phyloP scores from a whole-genome alignment of 2,329 filamentous ascomycete species.

The Aureobasidium sp. region DNA sequence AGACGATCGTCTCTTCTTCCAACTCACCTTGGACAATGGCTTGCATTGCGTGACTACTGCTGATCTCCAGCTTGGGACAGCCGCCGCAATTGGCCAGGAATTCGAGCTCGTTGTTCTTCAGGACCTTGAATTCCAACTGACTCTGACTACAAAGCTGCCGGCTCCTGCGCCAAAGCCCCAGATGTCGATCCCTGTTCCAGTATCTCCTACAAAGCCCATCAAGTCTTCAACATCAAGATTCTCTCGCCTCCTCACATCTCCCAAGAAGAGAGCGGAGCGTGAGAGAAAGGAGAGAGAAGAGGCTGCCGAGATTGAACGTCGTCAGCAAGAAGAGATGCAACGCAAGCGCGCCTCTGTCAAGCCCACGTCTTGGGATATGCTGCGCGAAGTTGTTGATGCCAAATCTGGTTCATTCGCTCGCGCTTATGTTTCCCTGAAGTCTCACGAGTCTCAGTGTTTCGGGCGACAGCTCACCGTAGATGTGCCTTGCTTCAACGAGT shows the following conservation, averaged over 20 bases:
- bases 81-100: conserved; percentile 92
- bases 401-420: conserved; percentile 91
- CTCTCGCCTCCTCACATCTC: conserved; percentile 85
- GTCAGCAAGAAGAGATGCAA: conserved; percentile 26
- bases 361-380: conserved; percentile 74
- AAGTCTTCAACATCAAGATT: conserved; percentile 72
- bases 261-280: conserved; percentile 93
- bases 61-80: conserved; percentile 86
- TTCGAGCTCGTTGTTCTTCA: conserved; percentile 96
- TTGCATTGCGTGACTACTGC: conserved; percentile 96
- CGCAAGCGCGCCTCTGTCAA: conserved; percentile 53
- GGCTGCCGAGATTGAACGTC: conserved; percentile 53
- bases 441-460: conserved; percentile 82
- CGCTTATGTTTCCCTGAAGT: conserved; percentile 87
- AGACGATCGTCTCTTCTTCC: conserved; percentile 92
- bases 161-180: conserved; percentile 44
- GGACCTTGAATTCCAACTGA: conserved; percentile 97
- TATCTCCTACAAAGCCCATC: conserved; percentile 55
- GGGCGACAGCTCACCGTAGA: conserved; percentile 83
- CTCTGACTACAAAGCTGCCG: conserved; percentile 89
- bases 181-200: conserved; percentile 24
- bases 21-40: conserved; percentile 94
- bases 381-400: conserved; percentile 75
- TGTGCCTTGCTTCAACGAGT: conserved; percentile 95
- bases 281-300: conserved; percentile 79